Evolutionary conservation across 495 filamentous ascomycete genomes (phyloP).

Genomic region (Penicillium samsonianum): DNA sequence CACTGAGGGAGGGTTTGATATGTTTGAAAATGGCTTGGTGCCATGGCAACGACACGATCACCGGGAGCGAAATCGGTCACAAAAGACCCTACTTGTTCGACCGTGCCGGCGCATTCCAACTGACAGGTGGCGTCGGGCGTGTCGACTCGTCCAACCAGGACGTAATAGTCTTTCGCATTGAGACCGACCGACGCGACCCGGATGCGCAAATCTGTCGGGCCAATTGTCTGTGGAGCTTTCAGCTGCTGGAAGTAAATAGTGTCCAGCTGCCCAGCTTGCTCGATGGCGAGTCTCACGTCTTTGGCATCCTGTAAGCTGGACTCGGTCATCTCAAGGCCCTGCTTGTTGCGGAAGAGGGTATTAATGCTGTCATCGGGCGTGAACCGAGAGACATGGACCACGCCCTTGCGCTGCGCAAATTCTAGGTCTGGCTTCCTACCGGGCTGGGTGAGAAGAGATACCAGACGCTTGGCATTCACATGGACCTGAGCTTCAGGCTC

Average conservation of each 20-base stretch:
- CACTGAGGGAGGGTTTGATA: neutral
- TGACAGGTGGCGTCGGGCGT: neutral
- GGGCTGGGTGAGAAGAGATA: too few species aligned
- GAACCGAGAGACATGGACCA: neutral
- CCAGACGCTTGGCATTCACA: too few species aligned
- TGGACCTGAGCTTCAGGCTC: too few species aligned
- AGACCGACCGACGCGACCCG: neutral
- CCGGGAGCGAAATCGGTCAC: neutral
- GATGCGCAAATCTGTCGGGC: neutral
- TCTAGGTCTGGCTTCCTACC: neutral
- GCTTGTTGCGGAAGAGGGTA: neutral
- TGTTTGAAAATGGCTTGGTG: neutral
- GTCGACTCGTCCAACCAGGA: neutral
- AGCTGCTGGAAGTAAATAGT: neutral
- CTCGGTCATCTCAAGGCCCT: neutral
- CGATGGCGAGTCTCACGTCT: neutral
- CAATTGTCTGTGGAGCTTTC: neutral
- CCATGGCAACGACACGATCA: neutral
- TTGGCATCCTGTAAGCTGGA: too few species aligned
- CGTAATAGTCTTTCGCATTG: neutral
- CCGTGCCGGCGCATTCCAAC: neutral
- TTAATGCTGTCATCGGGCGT: neutral
- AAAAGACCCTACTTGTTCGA: neutral
- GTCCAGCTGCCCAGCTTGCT: neutral
- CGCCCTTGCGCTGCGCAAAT: neutral